These are phyloP conservation scores for Ceratocystis colombiana DNA, from an alignment of 2,329 filamentous ascomycete genomes.

Conservation along the genomic window DNA sequence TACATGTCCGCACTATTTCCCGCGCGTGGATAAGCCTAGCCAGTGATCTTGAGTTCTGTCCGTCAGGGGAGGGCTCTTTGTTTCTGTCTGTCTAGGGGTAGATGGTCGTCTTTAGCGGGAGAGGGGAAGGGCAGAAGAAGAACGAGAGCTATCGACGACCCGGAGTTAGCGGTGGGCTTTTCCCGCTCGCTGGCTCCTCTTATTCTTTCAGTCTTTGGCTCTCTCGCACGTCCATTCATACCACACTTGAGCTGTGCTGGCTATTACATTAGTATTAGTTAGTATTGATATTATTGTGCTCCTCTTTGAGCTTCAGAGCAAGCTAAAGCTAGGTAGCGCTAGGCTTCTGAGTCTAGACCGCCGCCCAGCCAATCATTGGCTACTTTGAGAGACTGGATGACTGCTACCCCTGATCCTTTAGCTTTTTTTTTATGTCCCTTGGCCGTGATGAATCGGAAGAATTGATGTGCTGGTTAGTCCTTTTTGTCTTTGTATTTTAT, in stretches of 20 bases:
- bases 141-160: background rate
- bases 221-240: background rate
- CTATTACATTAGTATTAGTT: too few species aligned
- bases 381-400: background rate
- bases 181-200: background rate
- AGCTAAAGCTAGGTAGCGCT: background rate
- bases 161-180: background rate
- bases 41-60: background rate
- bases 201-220: background rate
- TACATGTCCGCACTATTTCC: background rate
- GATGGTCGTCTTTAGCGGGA: too few species aligned
- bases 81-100: background rate
- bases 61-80: too few species aligned
- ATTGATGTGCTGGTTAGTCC: background rate
- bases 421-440: slow-evolving; percentile 7
- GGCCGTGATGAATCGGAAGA: background rate
- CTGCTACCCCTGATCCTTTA: slow-evolving; percentile 6
- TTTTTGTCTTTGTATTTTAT: background rate
- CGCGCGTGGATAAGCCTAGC: background rate
- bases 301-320: too few species aligned
- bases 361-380: slow-evolving; percentile 7
- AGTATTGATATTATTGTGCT: too few species aligned
- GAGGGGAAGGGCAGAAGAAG: too few species aligned
- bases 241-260: too few species aligned
- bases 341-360: background rate